phyloP scores from a whole-genome alignment of 2,329 filamentous ascomycete genomes.

The Trichoderma guizhouense region DNA sequence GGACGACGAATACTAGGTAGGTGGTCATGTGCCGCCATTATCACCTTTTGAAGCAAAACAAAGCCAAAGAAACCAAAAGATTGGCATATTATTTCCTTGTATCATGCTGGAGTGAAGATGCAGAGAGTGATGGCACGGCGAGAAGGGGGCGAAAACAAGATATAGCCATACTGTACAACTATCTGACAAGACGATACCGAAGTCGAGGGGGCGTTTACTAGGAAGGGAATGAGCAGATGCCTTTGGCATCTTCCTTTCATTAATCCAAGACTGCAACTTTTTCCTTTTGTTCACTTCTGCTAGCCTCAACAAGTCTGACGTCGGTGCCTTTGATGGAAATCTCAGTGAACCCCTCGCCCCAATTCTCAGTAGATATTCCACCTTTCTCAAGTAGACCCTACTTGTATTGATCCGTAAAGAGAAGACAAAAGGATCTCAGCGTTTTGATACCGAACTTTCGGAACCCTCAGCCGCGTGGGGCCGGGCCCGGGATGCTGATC shows the following conservation, averaged over 20 bases:
- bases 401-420: background rate
- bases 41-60: background rate
- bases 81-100: background rate
- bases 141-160: background rate
- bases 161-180: background rate
- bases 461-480: background rate
- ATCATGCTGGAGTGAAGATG: background rate
- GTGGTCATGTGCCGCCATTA: background rate
- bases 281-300: background rate
- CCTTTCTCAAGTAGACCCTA: background rate
- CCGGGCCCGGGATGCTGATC: background rate
- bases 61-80: background rate
- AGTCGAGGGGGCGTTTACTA: background rate
- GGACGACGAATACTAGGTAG: background rate
- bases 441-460: background rate
- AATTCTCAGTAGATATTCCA: background rate
- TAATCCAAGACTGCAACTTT: background rate
- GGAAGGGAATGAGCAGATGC: background rate
- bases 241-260: background rate
- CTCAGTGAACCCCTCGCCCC: background rate
- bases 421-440: background rate
- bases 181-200: background rate
- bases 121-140: background rate
- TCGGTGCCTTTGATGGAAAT: background rate
- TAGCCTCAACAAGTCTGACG: background rate